A percentile compares a stretch with the other conserved stretches of the same genome.
Evolutionary conservation across 2,329 filamentous ascomycete genomes (phyloP).

Genomic region (Cladosporium sp.): DNA sequence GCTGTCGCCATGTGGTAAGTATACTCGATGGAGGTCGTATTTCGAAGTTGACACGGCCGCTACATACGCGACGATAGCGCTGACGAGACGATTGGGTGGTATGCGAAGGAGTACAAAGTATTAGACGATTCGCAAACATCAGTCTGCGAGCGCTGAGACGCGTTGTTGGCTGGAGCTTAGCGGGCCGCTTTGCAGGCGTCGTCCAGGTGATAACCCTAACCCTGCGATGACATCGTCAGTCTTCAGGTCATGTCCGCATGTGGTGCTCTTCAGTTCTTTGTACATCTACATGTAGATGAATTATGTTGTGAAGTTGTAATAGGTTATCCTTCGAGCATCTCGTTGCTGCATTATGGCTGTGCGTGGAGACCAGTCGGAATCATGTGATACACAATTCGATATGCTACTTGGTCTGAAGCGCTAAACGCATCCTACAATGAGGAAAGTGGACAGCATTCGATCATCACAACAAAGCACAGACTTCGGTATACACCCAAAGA

Average conservation of each 20-base stretch:
- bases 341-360: background rate
- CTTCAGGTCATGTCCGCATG: no score
- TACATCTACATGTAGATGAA: no score
- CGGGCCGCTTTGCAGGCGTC: background rate
- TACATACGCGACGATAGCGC: constrained; percentile 29
- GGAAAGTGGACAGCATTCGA: background rate
- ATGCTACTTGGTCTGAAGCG: background rate
- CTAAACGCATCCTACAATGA: background rate
- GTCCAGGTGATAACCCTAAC: constrained; percentile 4
- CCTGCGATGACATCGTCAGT: background rate
- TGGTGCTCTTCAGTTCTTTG: no score
- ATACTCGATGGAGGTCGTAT: constrained; percentile 29
- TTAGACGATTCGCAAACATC: background rate
- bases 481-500: background rate
- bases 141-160: background rate
- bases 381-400: background rate
- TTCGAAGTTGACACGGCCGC: constrained; percentile 31
- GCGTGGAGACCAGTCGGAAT: no score
- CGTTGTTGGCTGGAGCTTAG: constrained; percentile 15
- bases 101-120: constrained; percentile 9
- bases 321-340: no score
- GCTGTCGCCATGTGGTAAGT: constrained; percentile 33
- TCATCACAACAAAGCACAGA: background rate
- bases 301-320: no score
- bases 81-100: constrained; percentile 13